These are phyloP conservation scores for Lasiodiplodia citricola DNA, from an alignment of 2,329 filamentous ascomycete species.

Conservation along the genomic window DNA sequence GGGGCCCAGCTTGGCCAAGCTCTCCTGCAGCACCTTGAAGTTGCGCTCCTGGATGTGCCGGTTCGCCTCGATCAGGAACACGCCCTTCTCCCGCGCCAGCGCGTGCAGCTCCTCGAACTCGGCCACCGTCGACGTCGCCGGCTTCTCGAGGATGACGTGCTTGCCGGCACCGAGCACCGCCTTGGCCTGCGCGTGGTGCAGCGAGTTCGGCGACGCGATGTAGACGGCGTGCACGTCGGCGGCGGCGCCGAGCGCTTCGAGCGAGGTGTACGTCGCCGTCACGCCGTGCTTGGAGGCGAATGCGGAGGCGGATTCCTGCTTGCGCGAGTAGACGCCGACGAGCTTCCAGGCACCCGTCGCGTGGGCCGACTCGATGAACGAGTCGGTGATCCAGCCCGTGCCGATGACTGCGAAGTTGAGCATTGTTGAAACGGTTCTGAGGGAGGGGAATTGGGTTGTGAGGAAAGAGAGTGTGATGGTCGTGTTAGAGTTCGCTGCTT, in stretches of 20 bases:
- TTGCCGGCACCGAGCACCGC: constrained; percentile 50
- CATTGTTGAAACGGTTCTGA: constrained; percentile 24
- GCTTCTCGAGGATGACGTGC: constrained; percentile 58
- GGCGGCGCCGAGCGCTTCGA: constrained; percentile 47
- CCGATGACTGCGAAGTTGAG: constrained; percentile 55
- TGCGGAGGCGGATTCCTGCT: constrained; percentile 46
- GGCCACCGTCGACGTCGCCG: constrained; percentile 48
- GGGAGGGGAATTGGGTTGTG: neutral
- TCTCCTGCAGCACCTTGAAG: constrained; percentile 50
- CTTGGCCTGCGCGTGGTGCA: constrained; percentile 54
- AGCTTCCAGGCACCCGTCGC: constrained; percentile 52
- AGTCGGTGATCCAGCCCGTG: constrained; percentile 57
- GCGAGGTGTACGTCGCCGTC: constrained; percentile 44
- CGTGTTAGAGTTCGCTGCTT: neutral
- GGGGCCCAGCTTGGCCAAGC: constrained; percentile 46
- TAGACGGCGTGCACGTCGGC: constrained; percentile 50
- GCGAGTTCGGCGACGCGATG: constrained; percentile 56
- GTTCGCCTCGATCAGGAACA: constrained; percentile 56
- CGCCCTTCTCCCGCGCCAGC: constrained; percentile 46
- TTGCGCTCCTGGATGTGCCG: constrained; percentile 57
- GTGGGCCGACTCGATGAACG: constrained; percentile 51
- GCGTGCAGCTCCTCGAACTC: constrained; percentile 52
- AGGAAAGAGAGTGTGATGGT: neutral
- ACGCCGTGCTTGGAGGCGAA: constrained; percentile 51
- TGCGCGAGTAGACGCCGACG: constrained; percentile 54